A percentile compares a stretch with the other conserved stretches of the same genome.
phyloP scores from a whole-genome alignment of 129 eudicot species.

The Deinandra increscens region DNA sequence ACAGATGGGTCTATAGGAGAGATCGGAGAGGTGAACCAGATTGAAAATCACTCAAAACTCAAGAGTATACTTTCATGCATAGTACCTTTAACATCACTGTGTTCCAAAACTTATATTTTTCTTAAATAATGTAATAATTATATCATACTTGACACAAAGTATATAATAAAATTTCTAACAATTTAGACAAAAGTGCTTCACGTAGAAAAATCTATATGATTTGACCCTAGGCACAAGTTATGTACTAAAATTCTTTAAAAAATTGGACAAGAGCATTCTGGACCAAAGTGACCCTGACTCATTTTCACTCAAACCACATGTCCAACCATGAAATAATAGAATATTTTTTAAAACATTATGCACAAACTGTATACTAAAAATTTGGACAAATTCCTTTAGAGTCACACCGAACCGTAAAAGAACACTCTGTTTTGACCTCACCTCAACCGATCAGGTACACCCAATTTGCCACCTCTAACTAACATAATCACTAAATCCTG shows the following conservation, averaged over 20 bases:
- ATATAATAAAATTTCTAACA: background rate
- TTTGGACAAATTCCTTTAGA: background rate
- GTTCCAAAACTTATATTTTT: background rate
- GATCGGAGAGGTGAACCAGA: background rate
- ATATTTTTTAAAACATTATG: background rate
- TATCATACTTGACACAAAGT: background rate
- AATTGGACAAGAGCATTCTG: background rate
- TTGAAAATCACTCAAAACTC: background rate
- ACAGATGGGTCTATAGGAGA: background rate
- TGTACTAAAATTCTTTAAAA: background rate
- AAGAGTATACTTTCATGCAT: background rate
- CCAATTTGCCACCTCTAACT: background rate
- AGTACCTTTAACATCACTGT: background rate
- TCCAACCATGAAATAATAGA: background rate
- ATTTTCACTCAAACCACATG: background rate
- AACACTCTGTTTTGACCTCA: background rate
- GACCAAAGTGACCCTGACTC: background rate
- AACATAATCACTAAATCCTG: slow-evolving; percentile 3
- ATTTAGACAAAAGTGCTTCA: background rate
- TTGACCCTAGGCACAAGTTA: background rate
- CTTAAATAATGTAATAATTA: background rate
- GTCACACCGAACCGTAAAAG: background rate
- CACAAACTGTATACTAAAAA: background rate
- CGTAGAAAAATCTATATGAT: background rate
- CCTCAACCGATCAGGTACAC: background rate